A percentile compares a stretch with the other conserved stretches of the same genome.
Evolutionary conservation across 2,329 filamentous ascomycete species (phyloP).

Genomic region (Ophiosphaerella korrae): DNA sequence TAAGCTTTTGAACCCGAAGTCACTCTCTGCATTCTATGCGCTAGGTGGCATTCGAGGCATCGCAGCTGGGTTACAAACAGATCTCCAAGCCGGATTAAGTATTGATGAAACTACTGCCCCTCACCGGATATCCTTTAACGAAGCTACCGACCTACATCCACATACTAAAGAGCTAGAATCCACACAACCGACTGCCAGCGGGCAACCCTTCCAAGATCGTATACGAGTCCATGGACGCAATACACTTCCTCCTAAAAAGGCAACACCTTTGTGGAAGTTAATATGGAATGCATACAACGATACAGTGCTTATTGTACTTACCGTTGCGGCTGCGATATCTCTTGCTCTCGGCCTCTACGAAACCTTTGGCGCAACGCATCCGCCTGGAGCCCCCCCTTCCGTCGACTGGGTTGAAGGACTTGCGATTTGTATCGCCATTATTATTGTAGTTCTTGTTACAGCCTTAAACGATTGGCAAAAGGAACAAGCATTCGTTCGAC

Average conservation of each 20-base stretch:
- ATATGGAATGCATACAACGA: conserved; percentile 76
- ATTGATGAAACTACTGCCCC: conserved; percentile 56
- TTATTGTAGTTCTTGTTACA: conserved; percentile 46
- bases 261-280: conserved; percentile 63
- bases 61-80: conserved; percentile 57
- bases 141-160: conserved; percentile 51
- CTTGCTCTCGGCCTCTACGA: conserved; percentile 73
- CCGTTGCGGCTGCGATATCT: conserved; percentile 70
- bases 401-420: conserved; percentile 49
- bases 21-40: conserved; percentile 54
- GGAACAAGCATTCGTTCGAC: conserved; percentile 40
- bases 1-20: conserved; percentile 59
- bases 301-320: conserved; percentile 73
- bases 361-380: conserved; percentile 57
- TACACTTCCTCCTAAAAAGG: conserved; percentile 66
- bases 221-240: conserved; percentile 66
- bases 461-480: conserved; percentile 47
- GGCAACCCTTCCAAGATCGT: conserved; percentile 58
- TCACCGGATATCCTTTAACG: conserved; percentile 56
- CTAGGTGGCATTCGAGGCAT: conserved; percentile 62
- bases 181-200: conserved; percentile 18
- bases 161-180: conserved; percentile 25
- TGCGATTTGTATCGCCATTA: conserved; percentile 46
- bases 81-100: conserved; percentile 56
- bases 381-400: conserved; percentile 48